Percentiles rank a stretch among this genome's conserved stretches.
Conservation (phyloP, 208 protist species). For the Wallacemonas collosoma region DNA sequence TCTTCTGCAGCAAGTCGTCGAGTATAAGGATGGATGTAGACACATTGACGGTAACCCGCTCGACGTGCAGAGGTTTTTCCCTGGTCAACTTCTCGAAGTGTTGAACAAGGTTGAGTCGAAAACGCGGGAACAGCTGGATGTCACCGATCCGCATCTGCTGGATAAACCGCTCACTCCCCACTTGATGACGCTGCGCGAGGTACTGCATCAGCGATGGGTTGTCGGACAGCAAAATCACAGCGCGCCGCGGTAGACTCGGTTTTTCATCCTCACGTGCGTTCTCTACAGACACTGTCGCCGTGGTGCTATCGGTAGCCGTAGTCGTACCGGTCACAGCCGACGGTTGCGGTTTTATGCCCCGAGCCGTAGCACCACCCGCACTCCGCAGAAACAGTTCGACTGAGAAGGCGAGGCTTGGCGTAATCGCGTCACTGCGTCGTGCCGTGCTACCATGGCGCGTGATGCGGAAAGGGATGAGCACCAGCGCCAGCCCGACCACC, state of each 20-base stretch:
- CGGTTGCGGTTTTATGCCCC: slow-evolving; percentile 8
- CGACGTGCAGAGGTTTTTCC: slow-evolving; percentile 47
- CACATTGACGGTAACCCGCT: slow-evolving; percentile 54
- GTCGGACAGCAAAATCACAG: slow-evolving; percentile 65
- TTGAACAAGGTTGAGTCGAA: slow-evolving; percentile 72
- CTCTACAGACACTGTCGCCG: not conserved
- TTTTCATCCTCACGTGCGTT: too few species aligned
- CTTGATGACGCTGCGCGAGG: slow-evolving; percentile 64
- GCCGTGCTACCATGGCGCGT: slow-evolving; percentile 11
- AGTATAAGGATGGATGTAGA: slow-evolving; percentile 31
- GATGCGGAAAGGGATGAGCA: slow-evolving; percentile 38
- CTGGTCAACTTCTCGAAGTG: slow-evolving; percentile 71
- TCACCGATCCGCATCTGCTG: slow-evolving; percentile 69
- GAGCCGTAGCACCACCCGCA: not conserved
- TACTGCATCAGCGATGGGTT: slow-evolving; percentile 55
- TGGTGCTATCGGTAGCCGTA: not conserved
- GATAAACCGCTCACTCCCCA: slow-evolving; percentile 67
- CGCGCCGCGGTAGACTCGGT: slow-evolving; percentile 19
- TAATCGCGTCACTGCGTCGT: slow-evolving; percentile 31
- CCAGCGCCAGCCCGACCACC: slow-evolving; percentile 41
- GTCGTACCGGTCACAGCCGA: not conserved
- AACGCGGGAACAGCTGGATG: slow-evolving; percentile 82
- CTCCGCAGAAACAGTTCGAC: slow-evolving; percentile 69
- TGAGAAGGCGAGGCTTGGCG: slow-evolving; percentile 67
- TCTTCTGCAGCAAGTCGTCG: slow-evolving; percentile 58